phyloP scores from a whole-genome alignment of 345 rosid genomes.

The Bruguiera sexangula region DNA sequence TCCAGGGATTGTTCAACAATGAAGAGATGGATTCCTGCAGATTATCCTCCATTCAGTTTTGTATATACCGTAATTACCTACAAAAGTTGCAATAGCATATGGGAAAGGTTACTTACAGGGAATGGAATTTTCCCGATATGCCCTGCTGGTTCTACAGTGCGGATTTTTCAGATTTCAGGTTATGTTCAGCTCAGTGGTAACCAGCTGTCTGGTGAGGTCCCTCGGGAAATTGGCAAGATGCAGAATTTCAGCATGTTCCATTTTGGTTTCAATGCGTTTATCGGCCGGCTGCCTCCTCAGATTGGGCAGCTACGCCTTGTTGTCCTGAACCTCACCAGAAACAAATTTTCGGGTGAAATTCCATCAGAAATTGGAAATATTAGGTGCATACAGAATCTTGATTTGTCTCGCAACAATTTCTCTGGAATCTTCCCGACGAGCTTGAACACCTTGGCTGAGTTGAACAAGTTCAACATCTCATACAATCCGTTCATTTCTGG shows the following conservation, averaged over 20 bases:
- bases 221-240: constrained; percentile 60
- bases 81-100: constrained; percentile 65
- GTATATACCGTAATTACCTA: constrained; percentile 60
- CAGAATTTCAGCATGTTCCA: constrained; percentile 59
- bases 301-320: constrained; percentile 61
- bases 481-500: constrained; percentile 74
- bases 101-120: constrained; percentile 76
- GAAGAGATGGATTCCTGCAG: constrained; percentile 95
- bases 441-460: constrained; percentile 50
- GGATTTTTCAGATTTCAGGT: constrained; percentile 51
- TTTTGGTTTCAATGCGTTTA: constrained; percentile 57
- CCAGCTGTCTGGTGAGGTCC: constrained; percentile 57
- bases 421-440: constrained; percentile 69
- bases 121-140: constrained; percentile 62
- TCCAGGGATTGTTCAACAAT: constrained; percentile 75
- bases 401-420: constrained; percentile 76
- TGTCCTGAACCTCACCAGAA: constrained; percentile 63
- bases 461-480: constrained; percentile 84
- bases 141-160: constrained; percentile 30
- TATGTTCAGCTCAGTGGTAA: constrained; percentile 84
- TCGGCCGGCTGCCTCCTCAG: constrained; percentile 56
- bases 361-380: constrained; percentile 60
- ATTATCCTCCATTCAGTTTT: constrained; percentile 82
- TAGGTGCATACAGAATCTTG: constrained; percentile 73
- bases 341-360: constrained; percentile 60